Conservation (phyloP, 78 protist genomes). For the Trichosphaerium sp. region DNA sequence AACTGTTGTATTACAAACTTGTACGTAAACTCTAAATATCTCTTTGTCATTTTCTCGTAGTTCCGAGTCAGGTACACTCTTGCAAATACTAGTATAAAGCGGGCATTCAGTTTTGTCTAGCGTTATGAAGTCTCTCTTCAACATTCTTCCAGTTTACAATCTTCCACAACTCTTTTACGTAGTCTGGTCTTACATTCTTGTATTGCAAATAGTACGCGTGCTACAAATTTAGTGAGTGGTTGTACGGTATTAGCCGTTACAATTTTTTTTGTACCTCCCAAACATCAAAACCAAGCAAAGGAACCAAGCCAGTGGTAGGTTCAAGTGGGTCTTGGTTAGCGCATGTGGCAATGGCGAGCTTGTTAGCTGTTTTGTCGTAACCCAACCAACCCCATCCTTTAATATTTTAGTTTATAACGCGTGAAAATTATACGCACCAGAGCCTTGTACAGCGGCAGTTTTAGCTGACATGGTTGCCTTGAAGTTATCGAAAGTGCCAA, state of each 20-base stretch:
- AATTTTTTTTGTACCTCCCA: constrained; percentile 31
- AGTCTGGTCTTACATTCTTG: constrained; percentile 78
- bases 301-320: constrained; percentile 38
- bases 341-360: constrained; percentile 30
- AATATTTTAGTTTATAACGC: no score
- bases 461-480: constrained; percentile 46
- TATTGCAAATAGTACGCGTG: constrained; percentile 78
- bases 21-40: no score
- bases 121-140: constrained; percentile 53
- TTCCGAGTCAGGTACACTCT: no score
- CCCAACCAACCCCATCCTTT: constrained; percentile 56
- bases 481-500: constrained; percentile 57
- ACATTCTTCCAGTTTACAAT: constrained; percentile 80
- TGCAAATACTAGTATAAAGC: no score
- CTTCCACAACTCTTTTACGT: constrained; percentile 71
- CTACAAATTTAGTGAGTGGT: constrained; percentile 5
- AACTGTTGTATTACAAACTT: no score
- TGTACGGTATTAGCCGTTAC: not conserved
- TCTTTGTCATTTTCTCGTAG: no score
- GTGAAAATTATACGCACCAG: no score
- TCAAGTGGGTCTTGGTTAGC: constrained; percentile 71
- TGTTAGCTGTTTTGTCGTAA: constrained; percentile 25
- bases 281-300: constrained; percentile 77
- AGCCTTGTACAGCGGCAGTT: constrained; percentile 81
- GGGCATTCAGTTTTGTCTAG: constrained; percentile 29